Percentiles rank a stretch among this genome's conserved stretches.
These are phyloP conservation scores for Ceratocystis smalleyi DNA, from an alignment of 2,329 filamentous ascomycete species.

Conservation along the genomic window DNA sequence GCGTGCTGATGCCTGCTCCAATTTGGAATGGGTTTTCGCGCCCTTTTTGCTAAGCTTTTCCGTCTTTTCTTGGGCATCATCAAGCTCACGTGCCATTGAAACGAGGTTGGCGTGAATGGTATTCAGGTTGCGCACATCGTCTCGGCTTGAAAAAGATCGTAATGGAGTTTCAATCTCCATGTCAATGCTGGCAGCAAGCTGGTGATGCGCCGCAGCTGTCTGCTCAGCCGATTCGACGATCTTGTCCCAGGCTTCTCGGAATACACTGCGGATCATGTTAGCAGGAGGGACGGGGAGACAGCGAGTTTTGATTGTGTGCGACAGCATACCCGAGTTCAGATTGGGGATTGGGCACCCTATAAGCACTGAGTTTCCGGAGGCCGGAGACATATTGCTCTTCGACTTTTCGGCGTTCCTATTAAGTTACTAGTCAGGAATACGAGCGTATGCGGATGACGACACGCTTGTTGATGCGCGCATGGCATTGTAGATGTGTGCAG, in stretches of 20 bases:
- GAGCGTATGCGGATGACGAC: not conserved
- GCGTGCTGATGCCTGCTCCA: constrained; percentile 55
- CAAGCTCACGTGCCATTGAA: constrained; percentile 69
- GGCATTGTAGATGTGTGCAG: not conserved
- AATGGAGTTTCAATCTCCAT: constrained; percentile 75
- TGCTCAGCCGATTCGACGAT: constrained; percentile 66
- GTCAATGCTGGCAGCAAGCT: constrained; percentile 67
- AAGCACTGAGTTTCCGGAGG: constrained; percentile 63
- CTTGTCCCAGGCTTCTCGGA: constrained; percentile 78
- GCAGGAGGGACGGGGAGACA: not conserved
- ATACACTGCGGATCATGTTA: constrained; percentile 45
- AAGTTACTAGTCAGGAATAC: not conserved
- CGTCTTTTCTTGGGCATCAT: constrained; percentile 68
- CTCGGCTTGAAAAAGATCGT: constrained; percentile 55
- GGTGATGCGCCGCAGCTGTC: constrained; percentile 69
- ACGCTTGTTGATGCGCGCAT: not conserved
- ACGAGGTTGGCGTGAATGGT: constrained; percentile 69
- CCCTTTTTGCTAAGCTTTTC: constrained; percentile 73
- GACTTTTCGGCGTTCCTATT: constrained; percentile 74
- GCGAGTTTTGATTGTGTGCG: not conserved
- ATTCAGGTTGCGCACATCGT: constrained; percentile 66
- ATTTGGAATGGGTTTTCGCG: constrained; percentile 58
- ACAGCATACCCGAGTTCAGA: constrained; percentile 69
- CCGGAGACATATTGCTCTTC: constrained; percentile 80
- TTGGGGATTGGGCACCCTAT: constrained; percentile 56